A percentile compares a stretch with the other conserved stretches of the same genome.
Conservation (phyloP, 768 basidiomycete genomes). For the Leccinum longicurvipes region DNA sequence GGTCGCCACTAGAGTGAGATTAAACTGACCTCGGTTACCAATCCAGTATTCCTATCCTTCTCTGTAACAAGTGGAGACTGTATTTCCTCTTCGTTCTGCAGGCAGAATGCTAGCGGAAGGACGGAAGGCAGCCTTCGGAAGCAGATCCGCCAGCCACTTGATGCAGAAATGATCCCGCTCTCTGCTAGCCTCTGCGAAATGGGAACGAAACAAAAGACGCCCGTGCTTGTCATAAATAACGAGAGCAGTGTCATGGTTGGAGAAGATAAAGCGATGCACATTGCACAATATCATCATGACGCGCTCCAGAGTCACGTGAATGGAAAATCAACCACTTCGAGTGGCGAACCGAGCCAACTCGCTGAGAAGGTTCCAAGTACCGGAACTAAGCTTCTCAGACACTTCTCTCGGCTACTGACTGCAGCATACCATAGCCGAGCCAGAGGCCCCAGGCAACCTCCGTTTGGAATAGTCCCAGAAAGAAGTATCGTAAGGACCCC, state of each 20-base stretch:
- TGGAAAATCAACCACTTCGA: slow-evolving; percentile 22
- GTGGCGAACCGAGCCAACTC: too few relatives aligned
- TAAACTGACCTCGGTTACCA: slow-evolving; percentile 6
- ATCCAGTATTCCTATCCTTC: neutral
- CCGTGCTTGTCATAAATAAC: slow-evolving; percentile 21
- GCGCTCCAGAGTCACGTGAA: slow-evolving; percentile 20
- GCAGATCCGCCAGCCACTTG: slow-evolving; percentile 5
- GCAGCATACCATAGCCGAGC: too few relatives aligned
- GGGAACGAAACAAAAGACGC: slow-evolving; percentile 26
- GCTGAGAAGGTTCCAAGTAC: too few relatives aligned
- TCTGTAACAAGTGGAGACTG: neutral
- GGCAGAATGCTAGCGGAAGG: neutral
- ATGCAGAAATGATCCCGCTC: slow-evolving; percentile 17
- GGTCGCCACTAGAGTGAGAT: neutral
- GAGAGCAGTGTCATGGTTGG: slow-evolving; percentile 21
- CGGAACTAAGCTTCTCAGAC: too few relatives aligned
- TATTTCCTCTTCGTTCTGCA: neutral
- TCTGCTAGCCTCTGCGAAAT: slow-evolving; percentile 24
- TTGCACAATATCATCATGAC: neutral
- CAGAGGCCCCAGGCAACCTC: too few relatives aligned
- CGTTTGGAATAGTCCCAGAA: too few relatives aligned
- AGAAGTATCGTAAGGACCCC: too few relatives aligned
- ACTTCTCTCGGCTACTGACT: too few relatives aligned
- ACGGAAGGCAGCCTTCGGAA: neutral
- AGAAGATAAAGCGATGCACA: neutral